Percentiles rank a stretch among this genome's conserved stretches.
These are phyloP conservation scores for Ogataea paraovalis DNA, from an alignment of 805 yeast genomes.

Conservation along the genomic window DNA sequence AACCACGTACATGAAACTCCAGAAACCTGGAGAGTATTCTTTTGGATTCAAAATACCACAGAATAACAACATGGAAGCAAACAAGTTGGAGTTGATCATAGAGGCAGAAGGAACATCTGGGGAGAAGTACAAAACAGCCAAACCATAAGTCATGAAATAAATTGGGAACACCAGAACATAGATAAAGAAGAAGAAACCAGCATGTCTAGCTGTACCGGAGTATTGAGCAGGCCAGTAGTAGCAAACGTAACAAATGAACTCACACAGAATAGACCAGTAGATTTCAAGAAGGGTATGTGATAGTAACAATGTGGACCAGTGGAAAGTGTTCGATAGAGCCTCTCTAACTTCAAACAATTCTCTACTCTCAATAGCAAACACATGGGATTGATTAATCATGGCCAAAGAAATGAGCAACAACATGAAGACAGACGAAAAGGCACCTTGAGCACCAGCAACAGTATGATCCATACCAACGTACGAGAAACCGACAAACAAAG, in stretches of 20 bases:
- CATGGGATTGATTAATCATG: slow-evolving; percentile 62
- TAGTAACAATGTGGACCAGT: slow-evolving; percentile 57
- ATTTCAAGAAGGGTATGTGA: slow-evolving; percentile 55
- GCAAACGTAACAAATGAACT: slow-evolving; percentile 44
- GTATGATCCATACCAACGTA: slow-evolving; percentile 55
- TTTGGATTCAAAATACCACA: slow-evolving; percentile 65
- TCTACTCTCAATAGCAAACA: slow-evolving; percentile 51
- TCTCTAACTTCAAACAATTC: slow-evolving; percentile 69
- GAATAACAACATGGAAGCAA: slow-evolving; percentile 58
- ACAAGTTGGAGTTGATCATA: slow-evolving; percentile 51
- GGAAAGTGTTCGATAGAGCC: slow-evolving; percentile 64
- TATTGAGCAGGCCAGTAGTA: slow-evolving; percentile 35
- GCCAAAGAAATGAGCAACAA: slow-evolving; percentile 59
- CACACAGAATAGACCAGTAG: slow-evolving; percentile 50
- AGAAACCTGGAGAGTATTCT: slow-evolving; percentile 64
- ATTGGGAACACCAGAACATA: slow-evolving; percentile 40
- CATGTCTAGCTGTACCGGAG: slow-evolving; percentile 34
- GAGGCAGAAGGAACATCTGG: slow-evolving; percentile 68
- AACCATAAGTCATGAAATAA: slow-evolving; percentile 48
- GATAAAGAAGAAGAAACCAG: slow-evolving; percentile 43
- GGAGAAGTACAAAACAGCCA: slow-evolving; percentile 52
- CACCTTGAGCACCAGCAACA: slow-evolving; percentile 53
- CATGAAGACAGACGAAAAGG: slow-evolving; percentile 48
- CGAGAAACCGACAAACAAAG: slow-evolving; percentile 50
- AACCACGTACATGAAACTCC: slow-evolving; percentile 74